Conservation (phyloP, 2,329 filamentous ascomycete genomes). For the Diaporthe citriasiana region DNA sequence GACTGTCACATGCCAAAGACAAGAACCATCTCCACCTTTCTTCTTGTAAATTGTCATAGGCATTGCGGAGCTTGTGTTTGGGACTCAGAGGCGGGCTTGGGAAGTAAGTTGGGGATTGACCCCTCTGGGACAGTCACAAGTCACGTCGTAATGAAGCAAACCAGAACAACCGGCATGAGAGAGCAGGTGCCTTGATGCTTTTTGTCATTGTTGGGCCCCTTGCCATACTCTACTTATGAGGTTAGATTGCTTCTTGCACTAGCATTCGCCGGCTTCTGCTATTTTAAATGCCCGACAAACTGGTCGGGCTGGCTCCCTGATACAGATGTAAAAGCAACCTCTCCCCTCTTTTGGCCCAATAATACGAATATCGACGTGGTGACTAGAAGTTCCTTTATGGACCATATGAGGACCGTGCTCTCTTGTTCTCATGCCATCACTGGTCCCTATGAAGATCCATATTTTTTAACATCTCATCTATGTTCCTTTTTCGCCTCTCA, state of each 20-base stretch:
- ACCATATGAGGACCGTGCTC: neutral
- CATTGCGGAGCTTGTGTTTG: neutral
- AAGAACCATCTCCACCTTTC: neutral
- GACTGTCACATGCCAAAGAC: neutral
- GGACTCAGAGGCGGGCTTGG: neutral
- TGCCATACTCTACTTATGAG: neutral
- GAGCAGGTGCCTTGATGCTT: neutral
- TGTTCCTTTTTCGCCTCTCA: neutral
- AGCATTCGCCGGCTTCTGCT: neutral
- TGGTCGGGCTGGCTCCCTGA: neutral
- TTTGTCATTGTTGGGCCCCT: neutral
- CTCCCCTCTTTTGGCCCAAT: neutral
- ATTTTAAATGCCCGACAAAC: neutral
- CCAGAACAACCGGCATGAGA: neutral
- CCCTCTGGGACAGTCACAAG: neutral
- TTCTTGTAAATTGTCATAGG: neutral
- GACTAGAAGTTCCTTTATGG: neutral
- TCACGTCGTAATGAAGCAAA: neutral
- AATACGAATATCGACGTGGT: neutral
- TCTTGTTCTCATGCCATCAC: neutral
- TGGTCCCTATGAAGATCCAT: neutral
- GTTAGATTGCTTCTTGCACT: neutral
- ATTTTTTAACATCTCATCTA: constrained; percentile 4
- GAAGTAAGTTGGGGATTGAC: neutral
- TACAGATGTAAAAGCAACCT: neutral